Conservation (phyloP, 169 alveolate species). For the Perkinsus chesapeaki region DNA sequence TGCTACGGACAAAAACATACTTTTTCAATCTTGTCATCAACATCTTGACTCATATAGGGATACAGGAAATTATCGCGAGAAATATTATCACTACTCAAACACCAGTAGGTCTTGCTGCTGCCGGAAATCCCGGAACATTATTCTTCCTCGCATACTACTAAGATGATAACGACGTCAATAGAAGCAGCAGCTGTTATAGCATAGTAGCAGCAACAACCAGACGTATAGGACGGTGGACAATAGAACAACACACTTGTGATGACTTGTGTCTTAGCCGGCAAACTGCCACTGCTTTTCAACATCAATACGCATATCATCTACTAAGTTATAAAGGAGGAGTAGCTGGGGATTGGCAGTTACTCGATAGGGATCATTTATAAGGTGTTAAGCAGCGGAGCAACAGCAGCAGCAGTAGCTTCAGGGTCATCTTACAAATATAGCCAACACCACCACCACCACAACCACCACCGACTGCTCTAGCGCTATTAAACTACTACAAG, state of each 20-base stretch:
- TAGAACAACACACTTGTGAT: background rate
- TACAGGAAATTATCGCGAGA: background rate
- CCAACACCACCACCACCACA: background rate
- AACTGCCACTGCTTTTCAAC: background rate
- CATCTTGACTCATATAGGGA: background rate
- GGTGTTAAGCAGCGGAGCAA: background rate
- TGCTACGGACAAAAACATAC: background rate
- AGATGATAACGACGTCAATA: background rate
- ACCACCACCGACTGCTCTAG: too few relatives aligned
- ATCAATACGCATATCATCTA: background rate
- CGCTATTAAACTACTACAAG: background rate
- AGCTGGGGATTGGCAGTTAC: background rate
- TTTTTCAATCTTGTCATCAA: background rate
- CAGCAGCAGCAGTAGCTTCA: background rate
- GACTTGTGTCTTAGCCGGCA: background rate
- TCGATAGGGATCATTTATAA: background rate
- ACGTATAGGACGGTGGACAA: background rate
- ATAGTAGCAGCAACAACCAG: background rate
- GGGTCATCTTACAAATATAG: background rate
- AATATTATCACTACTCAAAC: background rate
- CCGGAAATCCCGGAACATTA: background rate
- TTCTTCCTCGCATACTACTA: background rate
- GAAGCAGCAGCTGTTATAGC: background rate
- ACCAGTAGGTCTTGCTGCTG: background rate
- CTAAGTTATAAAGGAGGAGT: conserved; percentile 2